Evolutionary conservation across 1,284 basidiomycete species (phyloP).

Genomic region (Ganoderma sinense): DNA sequence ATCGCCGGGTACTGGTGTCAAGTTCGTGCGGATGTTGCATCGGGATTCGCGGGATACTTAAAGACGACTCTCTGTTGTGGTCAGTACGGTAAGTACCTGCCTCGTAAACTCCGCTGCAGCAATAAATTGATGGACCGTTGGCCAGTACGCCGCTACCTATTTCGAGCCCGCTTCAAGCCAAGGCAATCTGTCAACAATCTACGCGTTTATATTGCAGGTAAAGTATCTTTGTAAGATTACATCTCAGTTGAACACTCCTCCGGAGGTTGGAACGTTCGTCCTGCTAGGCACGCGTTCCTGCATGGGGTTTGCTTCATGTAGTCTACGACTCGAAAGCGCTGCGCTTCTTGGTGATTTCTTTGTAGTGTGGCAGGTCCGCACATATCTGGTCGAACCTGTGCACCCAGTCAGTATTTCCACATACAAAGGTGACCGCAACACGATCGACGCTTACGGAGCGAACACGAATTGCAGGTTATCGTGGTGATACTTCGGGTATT

Average conservation of each 20-base stretch:
- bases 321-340: slow-evolving; percentile 17
- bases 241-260: neutral
- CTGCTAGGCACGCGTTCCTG: neutral
- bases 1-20: slow-evolving; percentile 29
- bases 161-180: neutral
- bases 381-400: slow-evolving; percentile 27
- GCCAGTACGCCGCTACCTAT: neutral
- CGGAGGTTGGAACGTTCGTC: neutral
- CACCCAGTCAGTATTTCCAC: neutral
- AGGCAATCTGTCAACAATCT: neutral
- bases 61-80: neutral
- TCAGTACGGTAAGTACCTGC: neutral
- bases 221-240: neutral
- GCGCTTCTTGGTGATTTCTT: slow-evolving; percentile 26
- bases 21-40: slow-evolving; percentile 33
- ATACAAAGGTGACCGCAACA: neutral
- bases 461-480: slow-evolving; percentile 64
- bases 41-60: slow-evolving; percentile 7
- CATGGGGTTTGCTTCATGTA: neutral
- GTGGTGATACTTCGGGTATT: slow-evolving; percentile 75
- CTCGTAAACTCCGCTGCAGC: neutral
- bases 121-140: neutral
- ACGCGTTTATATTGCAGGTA: neutral
- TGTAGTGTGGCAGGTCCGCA: slow-evolving; percentile 20
- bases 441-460: slow-evolving; percentile 20